These are phyloP conservation scores for Fusarium sp. DNA, from an alignment of 2,329 filamentous ascomycete species.

Conservation along the genomic window DNA sequence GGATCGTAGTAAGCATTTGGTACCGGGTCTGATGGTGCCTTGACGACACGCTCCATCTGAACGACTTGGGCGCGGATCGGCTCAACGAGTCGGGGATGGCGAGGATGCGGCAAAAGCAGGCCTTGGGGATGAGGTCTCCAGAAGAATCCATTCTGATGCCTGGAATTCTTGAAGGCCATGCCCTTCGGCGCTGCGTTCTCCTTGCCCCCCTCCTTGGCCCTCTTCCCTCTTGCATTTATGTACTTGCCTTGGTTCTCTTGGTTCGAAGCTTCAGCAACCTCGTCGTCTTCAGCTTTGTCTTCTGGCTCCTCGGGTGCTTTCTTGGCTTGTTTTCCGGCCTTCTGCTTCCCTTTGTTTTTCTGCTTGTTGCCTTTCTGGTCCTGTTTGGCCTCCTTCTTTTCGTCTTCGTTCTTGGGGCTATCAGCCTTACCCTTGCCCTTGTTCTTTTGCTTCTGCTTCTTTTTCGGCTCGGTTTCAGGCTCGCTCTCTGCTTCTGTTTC, in stretches of 20 bases:
- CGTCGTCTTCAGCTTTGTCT: conserved; percentile 11
- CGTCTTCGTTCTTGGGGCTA: conserved; percentile 5
- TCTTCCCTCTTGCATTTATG: conserved; percentile 15
- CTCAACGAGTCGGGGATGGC: conserved; percentile 59
- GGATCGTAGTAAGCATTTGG: conserved; percentile 71
- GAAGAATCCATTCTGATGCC: conserved; percentile 34
- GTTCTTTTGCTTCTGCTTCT: conserved; percentile 15
- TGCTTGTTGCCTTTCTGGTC: conserved; percentile 26
- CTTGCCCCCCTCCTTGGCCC: background rate
- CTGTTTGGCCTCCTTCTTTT: conserved; percentile 22
- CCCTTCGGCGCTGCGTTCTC: conserved; percentile 23
- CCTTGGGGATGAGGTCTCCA: conserved; percentile 44
- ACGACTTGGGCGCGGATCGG: conserved; percentile 62
- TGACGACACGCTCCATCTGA: conserved; percentile 67
- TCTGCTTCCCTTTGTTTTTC: conserved; percentile 21
- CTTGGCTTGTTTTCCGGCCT: background rate
- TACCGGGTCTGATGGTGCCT: conserved; percentile 63
- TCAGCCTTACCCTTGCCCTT: conserved; percentile 10
- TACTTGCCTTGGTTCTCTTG: conserved; percentile 37
- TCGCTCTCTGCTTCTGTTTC: conserved; percentile 32
- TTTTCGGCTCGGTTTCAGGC: conserved; percentile 10
- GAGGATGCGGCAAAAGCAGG: conserved; percentile 47
- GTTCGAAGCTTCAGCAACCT: conserved; percentile 11
- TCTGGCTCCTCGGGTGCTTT: conserved; percentile 17
- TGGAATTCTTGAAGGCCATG: conserved; percentile 9